Base-by-base conservation (phyloP, 768 basidiomycete species). In the Pleurotus giganteus region DNA sequence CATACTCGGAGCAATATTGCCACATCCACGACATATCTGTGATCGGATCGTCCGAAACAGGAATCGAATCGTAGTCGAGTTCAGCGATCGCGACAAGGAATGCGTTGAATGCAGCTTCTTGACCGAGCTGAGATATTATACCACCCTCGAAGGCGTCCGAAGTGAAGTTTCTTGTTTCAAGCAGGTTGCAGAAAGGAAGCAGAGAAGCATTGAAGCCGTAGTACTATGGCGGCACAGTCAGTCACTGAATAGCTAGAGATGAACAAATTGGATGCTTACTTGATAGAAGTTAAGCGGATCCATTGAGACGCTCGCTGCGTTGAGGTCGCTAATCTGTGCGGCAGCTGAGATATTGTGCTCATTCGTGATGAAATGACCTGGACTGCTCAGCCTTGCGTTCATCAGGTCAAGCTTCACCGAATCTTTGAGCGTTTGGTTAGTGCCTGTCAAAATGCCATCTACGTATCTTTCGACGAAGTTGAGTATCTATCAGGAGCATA, bases 1-100 rank as follows among this genome's bases (percentile, higher is more conserved):
- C 79, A 56, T 77, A 80, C 62, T 81, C 77, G 0, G 78, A 79
- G 50, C 77, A 80, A 55, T 79, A 79, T 57, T 81, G 78, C 69
- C 78, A 71, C 77, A 78, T 79, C 79, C 78, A 80, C 6, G 77
- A 78, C 41, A 60, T 62, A 52, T 78, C 78, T 47, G 63, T 58
- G 0, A 74, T 73, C 1, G 77, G 76, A 60, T 79, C 77, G 55
- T 77, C 74, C 0, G 69, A 52, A 36, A 61, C 61, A 9, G 73
- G 71, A 29, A 79, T 74, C 13, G 77, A 69, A 56, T 74, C 75
- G 56, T 78, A 79, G 57, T 79, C 73, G 9, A 78, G 59, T 56
- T 79, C 75, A 26, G 66, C 69, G 17, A 80, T 61, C 0, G 75
- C 78, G 2, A 65, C 65, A 15, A 78, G 56, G 57, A 79, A 80